phyloP scores from a whole-genome alignment of 2,329 filamentous ascomycete species.

The Fusarium zealandicum region DNA sequence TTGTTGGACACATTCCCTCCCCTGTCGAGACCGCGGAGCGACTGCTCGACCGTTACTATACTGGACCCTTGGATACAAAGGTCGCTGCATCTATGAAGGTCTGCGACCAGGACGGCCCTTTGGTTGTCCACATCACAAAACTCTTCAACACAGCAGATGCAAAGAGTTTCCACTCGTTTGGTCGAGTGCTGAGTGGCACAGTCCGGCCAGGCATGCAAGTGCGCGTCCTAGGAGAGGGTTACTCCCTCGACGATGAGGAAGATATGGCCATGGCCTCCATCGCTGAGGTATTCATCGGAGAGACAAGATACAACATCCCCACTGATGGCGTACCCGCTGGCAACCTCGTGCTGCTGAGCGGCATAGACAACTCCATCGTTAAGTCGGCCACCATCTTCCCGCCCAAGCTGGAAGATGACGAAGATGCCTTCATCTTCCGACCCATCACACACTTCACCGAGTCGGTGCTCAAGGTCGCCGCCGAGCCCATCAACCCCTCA shows the following conservation, averaged over 20 bases:
- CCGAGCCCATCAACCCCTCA: conserved; percentile 97
- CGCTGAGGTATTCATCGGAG: conserved; percentile 85
- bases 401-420: conserved; percentile 79
- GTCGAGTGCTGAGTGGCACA: conserved; percentile 90
- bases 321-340: conserved; percentile 93
- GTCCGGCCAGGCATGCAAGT: conserved; percentile 83
- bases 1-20: conserved; percentile 87
- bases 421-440: conserved; percentile 94
- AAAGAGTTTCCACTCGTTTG: conserved; percentile 88
- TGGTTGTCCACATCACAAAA: conserved; percentile 93
- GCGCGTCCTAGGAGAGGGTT: conserved; percentile 91
- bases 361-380: conserved; percentile 97
- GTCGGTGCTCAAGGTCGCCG: conserved; percentile 95
- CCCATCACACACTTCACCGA: conserved; percentile 95
- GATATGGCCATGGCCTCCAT: conserved; percentile 92
- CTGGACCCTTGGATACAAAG: conserved; percentile 84
- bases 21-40: conserved; percentile 79
- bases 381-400: conserved; percentile 94
- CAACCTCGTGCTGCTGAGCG: conserved; percentile 89
- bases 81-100: conserved; percentile 79
- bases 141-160: conserved; percentile 90
- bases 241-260: conserved; percentile 96
- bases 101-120: conserved; percentile 87
- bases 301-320: conserved; percentile 91
- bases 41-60: conserved; percentile 87